Base-by-base conservation (phyloP, 305 asterid genomes). In the Rubia peregrina region DNA sequence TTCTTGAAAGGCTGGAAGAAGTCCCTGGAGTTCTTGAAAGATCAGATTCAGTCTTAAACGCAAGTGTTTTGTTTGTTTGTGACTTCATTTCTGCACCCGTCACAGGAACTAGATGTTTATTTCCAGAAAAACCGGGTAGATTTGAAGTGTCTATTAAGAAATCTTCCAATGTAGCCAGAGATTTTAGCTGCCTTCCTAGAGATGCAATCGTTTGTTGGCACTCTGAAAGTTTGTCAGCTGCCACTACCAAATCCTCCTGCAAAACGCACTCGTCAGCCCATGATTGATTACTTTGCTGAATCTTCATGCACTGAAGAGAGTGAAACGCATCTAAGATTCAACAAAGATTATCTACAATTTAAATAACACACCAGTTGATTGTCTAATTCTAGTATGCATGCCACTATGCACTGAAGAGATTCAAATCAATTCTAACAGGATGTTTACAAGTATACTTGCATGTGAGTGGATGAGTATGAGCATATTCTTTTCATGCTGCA, bases 141-240 rank as follows among this genome's bases (percentile, higher is more conserved):
- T 83, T 86, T 46, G 91, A 79, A 43, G 91, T 85, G 79, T 90
- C 97, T 36, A 81, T 81, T 83, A 91, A 78, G 86, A 91, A 91
- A 79, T 91, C 95, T 83, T 91, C 96, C 79, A 91, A 80, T 26
- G 95, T 91, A 66, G 96, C 97, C n/a, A 91, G 86, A 64, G 97
- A 91, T 53, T 87, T 78, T 26, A 91, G 95, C 84, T 91, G 97
- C 68, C 77, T 85, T 56, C 95, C 97, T 0, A 91, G 88, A 33
- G 97, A 91, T 65, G 95, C 92, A 61, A 91, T 91, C 22, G 97
- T 91, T 80, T 82, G 88, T 86, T 91, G 96, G 78, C 97, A 91
- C 71, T 91, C 96, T 67, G 90, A 86, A 22, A 89, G 96, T 78
- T 85, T 91, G 78, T 84, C 88, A 70, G 96, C 96, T 73, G 97